Percentiles rank a stretch among this genome's conserved stretches.
Conservation (phyloP, 192 early-diverging fungal species). For the Dissophora globulifera region DNA sequence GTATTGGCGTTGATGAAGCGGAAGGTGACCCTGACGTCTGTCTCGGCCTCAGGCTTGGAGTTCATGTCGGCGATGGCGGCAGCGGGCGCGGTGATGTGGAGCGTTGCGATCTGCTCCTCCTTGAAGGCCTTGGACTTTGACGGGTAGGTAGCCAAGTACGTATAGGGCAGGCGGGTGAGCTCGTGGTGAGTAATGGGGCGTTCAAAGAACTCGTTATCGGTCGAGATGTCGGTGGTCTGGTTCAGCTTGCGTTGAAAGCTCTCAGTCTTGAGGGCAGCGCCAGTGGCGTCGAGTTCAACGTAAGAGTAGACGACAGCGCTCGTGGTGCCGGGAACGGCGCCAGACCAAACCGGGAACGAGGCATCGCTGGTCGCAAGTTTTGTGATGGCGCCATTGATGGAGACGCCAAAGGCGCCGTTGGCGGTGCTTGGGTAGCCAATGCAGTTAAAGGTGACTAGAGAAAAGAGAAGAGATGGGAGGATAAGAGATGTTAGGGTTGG, state of each 20-base stretch:
- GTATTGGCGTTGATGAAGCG: slow-evolving; percentile 55
- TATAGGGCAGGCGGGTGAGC: slow-evolving; percentile 55
- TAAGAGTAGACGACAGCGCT: slow-evolving; percentile 34
- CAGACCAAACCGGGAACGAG: slow-evolving; percentile 27
- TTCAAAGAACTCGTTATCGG: slow-evolving; percentile 62
- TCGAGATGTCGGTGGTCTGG: slow-evolving; percentile 37
- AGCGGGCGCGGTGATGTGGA: slow-evolving; percentile 51
- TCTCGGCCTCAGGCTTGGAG: slow-evolving; percentile 23
- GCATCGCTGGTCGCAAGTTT: slow-evolving; percentile 31
- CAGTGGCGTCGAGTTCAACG: slow-evolving; percentile 37
- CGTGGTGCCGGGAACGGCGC: slow-evolving; percentile 29
- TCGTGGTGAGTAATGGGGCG: slow-evolving; percentile 51
- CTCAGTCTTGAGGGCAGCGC: slow-evolving; percentile 37
- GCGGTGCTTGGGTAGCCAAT: slow-evolving; percentile 27
- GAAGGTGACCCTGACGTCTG: slow-evolving; percentile 40
- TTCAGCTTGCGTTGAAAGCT: slow-evolving; percentile 43
- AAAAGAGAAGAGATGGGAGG: background rate
- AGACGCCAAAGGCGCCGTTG: slow-evolving; percentile 28
- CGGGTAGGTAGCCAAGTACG: slow-evolving; percentile 56
- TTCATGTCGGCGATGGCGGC: slow-evolving; percentile 42
- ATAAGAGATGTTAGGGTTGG: background rate
- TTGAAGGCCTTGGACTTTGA: slow-evolving; percentile 55
- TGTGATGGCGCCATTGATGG: slow-evolving; percentile 16
- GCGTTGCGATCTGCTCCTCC: slow-evolving; percentile 57
- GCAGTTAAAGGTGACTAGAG: slow-evolving; percentile 41